These are phyloP conservation scores for Metschnikowia gelsemii DNA, from an alignment of 805 yeast genomes.

Conservation along the genomic window DNA sequence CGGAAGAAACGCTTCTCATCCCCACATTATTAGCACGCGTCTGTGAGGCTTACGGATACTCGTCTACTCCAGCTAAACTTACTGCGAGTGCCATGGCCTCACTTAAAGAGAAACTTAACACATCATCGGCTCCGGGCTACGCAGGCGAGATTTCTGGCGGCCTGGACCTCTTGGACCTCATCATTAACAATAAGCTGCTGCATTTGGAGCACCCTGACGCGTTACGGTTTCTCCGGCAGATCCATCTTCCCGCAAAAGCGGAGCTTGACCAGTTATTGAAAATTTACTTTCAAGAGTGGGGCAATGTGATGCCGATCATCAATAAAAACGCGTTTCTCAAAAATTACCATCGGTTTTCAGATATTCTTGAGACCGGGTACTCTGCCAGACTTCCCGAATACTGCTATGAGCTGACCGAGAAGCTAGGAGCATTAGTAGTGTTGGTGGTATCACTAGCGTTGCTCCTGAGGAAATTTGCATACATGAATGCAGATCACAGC, in stretches of 20 bases:
- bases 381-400: slow-evolving; percentile 8
- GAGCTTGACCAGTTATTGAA: slow-evolving; percentile 68
- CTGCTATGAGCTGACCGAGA: slow-evolving; percentile 42
- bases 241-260: slow-evolving; percentile 45
- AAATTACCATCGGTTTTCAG: slow-evolving; percentile 51
- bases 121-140: not conserved
- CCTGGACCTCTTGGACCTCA: slow-evolving; percentile 20
- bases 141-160: slow-evolving; percentile 15
- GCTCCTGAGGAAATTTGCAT: slow-evolving; percentile 42
- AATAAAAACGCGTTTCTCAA: slow-evolving; percentile 67
- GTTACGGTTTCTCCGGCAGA: slow-evolving; percentile 38
- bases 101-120: slow-evolving; percentile 38
- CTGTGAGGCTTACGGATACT: slow-evolving; percentile 69
- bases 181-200: slow-evolving; percentile 28
- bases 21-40: slow-evolving; percentile 70
- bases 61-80: slow-evolving; percentile 65
- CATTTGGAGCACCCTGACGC: slow-evolving; percentile 43
- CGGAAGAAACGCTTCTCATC: slow-evolving; percentile 73
- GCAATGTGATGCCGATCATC: slow-evolving; percentile 63
- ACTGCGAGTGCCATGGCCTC: slow-evolving; percentile 73
- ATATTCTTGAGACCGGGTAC: slow-evolving; percentile 44
- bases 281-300: slow-evolving; percentile 77
- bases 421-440: slow-evolving; percentile 56
- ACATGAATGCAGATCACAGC: slow-evolving; percentile 12
- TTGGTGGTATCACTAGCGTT: slow-evolving; percentile 48